Percentiles rank a stretch among this genome's conserved stretches.
Evolutionary conservation across 2,329 filamentous ascomycete species (phyloP).

Genomic region (Diaporthe longicolla): DNA sequence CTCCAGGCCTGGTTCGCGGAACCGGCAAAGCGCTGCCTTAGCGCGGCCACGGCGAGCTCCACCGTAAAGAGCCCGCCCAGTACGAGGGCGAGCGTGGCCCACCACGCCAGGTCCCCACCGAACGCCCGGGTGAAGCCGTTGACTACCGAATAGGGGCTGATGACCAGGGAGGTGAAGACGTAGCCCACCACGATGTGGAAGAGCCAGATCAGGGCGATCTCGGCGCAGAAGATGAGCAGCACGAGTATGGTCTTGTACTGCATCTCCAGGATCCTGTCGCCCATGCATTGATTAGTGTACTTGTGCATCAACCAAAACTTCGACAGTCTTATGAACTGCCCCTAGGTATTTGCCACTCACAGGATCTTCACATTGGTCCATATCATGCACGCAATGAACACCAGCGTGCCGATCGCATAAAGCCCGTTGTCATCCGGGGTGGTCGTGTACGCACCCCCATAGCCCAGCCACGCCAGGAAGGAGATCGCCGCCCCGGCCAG

Average conservation of each 20-base stretch:
- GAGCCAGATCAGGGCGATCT: slow-evolving; percentile 74
- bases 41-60: slow-evolving; percentile 72
- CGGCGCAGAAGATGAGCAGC: slow-evolving; percentile 69
- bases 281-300: slow-evolving; percentile 45
- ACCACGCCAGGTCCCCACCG: slow-evolving; percentile 80
- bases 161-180: slow-evolving; percentile 67
- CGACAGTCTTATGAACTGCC: background rate
- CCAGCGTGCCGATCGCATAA: slow-evolving; percentile 80
- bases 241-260: slow-evolving; percentile 81
- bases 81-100: slow-evolving; percentile 77
- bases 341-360: slow-evolving; percentile 58
- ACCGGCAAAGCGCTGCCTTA: slow-evolving; percentile 54
- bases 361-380: slow-evolving; percentile 85
- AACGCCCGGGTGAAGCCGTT: slow-evolving; percentile 77
- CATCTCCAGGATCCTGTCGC: slow-evolving; percentile 76
- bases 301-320: background rate
- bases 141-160: slow-evolving; percentile 75
- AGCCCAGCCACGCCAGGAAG: slow-evolving; percentile 68
- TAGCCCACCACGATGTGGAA: slow-evolving; percentile 80
- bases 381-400: slow-evolving; percentile 78
- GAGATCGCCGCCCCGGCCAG: slow-evolving; percentile 81
- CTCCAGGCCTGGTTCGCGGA: slow-evolving; percentile 25
- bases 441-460: slow-evolving; percentile 63
- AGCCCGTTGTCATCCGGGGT: slow-evolving; percentile 72
- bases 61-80: slow-evolving; percentile 72